Percentiles rank a stretch among this genome's conserved stretches.
phyloP scores from a whole-genome alignment of 225 moss, liverwort and hornwort genomes.

The Polytrichum commune region DNA sequence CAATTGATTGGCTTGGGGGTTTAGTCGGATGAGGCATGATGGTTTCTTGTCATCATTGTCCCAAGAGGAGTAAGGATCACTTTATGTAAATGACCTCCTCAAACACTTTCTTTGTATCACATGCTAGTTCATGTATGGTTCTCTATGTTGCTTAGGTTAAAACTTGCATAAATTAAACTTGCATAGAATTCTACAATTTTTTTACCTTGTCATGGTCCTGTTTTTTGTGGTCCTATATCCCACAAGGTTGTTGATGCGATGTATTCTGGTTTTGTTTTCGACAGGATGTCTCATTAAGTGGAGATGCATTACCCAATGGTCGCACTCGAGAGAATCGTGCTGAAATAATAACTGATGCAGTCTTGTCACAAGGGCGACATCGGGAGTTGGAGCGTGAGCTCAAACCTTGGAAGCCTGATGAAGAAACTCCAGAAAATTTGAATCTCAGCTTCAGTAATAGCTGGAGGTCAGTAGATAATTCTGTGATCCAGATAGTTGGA shows the following conservation, averaged over 20 bases:
- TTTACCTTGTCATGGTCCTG: no score
- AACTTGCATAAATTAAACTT: no score
- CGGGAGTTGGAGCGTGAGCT: slow-evolving; percentile 80
- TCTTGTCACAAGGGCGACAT: slow-evolving; percentile 63
- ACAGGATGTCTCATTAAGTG: slow-evolving; percentile 71
- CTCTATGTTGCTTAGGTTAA: no score
- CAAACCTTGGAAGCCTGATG: slow-evolving; percentile 88
- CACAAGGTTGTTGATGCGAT: not conserved
- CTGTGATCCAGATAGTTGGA: not conserved
- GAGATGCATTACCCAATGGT: slow-evolving; percentile 53
- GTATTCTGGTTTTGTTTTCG: not conserved
- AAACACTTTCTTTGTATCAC: no score
- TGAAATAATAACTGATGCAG: slow-evolving; percentile 70
- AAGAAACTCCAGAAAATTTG: slow-evolving; percentile 47
- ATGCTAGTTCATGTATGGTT: no score
- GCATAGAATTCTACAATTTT: no score
- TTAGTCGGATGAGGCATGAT: no score
- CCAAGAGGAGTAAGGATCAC: no score
- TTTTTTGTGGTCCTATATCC: no score
- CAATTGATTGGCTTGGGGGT: no score
- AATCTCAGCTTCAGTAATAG: slow-evolving; percentile 22
- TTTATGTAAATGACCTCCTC: no score
- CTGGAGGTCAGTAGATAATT: slow-evolving; percentile 32
- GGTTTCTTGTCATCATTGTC: no score
- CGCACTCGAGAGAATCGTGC: slow-evolving; percentile 62